phyloP scores from a whole-genome alignment of 2,329 filamentous ascomycete genomes.

The Penicillium crustosum region DNA sequence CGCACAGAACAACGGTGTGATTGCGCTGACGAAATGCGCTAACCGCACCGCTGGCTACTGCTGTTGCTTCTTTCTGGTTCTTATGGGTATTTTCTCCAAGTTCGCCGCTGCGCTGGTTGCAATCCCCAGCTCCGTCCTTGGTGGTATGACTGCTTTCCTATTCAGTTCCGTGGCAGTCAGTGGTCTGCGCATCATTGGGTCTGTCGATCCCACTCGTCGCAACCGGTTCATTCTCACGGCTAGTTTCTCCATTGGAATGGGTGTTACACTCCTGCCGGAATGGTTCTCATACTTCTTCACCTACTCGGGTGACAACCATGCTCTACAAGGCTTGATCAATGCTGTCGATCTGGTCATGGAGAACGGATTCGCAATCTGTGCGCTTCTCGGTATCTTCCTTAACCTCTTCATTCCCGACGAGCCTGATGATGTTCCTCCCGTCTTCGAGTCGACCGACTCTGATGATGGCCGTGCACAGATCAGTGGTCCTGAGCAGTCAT shows the following conservation, averaged over 20 bases:
- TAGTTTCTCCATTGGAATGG: slow-evolving; percentile 60
- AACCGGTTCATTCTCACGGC: slow-evolving; percentile 68
- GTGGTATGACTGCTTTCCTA: slow-evolving; percentile 61
- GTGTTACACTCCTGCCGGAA: slow-evolving; percentile 49
- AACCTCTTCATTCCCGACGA: slow-evolving; percentile 74
- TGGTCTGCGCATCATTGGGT: slow-evolving; percentile 65
- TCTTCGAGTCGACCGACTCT: slow-evolving; percentile 26
- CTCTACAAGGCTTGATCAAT: slow-evolving; percentile 59
- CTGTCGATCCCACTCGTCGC: slow-evolving; percentile 62
- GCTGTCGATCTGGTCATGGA: slow-evolving; percentile 67
- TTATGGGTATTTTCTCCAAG: slow-evolving; percentile 71
- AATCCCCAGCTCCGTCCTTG: slow-evolving; percentile 56
- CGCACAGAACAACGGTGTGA: slow-evolving; percentile 69
- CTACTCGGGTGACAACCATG: slow-evolving; percentile 58
- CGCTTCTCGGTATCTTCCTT: slow-evolving; percentile 68
- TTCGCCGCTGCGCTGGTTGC: slow-evolving; percentile 67
- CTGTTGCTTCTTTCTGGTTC: slow-evolving; percentile 63
- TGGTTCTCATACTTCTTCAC: slow-evolving; percentile 52
- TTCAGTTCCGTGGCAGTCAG: slow-evolving; percentile 66
- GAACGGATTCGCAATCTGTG: slow-evolving; percentile 63
- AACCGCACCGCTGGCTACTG: slow-evolving; percentile 68
- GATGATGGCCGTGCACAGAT: slow-evolving; percentile 20
- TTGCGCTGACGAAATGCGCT: slow-evolving; percentile 66
- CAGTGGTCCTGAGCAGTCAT: neutral
- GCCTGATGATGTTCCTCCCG: slow-evolving; percentile 61